Base-by-base conservation (phyloP, 2,329 filamentous ascomycete genomes). In the Incumbomyces delicatus region DNA sequence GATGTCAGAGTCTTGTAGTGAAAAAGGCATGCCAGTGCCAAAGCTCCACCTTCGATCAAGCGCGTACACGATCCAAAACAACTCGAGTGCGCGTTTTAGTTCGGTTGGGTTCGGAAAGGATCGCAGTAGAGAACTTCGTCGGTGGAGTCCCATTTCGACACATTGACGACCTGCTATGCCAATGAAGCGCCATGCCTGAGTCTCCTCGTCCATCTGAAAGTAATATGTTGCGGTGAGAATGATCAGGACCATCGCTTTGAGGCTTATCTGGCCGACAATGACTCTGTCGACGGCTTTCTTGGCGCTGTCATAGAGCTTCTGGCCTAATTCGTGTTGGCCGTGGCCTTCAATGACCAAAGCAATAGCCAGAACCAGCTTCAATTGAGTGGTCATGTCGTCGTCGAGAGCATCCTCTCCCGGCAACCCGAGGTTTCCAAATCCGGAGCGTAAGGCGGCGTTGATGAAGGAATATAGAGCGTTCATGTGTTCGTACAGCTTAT, bases 41-140 rank as follows among this genome's bases (percentile, higher is more conserved):
- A 95, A 87, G 53, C 84, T 87, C 87, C 87, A 95, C 42, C 88
- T 75, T 33, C 87, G 75, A 61, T 95, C 89, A 33, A 95, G 71
- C 3, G 88, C 81, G 59, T 92, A 94, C 14, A 88, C 80, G 1
- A 83, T 80, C 89, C 87, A 95, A 63, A 94, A 94, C 12, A 86
- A 77, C 41, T 82, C 78, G 22, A 85, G 73, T 0, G 84, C 80
- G 42, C 78, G 74, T 41, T 74, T 71, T 41, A 85, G 76, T 51
- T 88, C 83, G 35, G 79, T 72, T 37, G 85, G 80, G 52, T 84
- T 77, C 6, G 73, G 66, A 39, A 90, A 86, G 14, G 73, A 71
- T 48, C 76, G 78, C 44, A 80, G 69, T 48, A 94, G 73, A 0
- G 82, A 85, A 53, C 87, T 82, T 47, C 79, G 76, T 35, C 86